phyloP scores from a whole-genome alignment of 2,329 filamentous ascomycete species.

The Stemphylium vesicarium region DNA sequence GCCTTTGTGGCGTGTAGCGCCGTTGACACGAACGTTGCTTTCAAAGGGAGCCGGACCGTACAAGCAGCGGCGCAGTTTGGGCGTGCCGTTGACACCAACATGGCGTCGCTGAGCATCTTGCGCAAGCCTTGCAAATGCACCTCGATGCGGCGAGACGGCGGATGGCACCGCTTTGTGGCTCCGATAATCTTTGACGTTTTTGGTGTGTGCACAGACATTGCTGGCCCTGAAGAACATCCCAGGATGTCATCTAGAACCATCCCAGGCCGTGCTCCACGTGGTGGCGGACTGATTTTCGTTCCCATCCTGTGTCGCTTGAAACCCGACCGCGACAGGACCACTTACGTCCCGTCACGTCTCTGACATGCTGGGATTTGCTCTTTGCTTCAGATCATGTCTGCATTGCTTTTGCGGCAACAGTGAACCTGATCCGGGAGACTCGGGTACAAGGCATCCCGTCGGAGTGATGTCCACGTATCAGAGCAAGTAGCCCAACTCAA shows the following conservation, averaged over 20 bases:
- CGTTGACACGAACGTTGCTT: not conserved
- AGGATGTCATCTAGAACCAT: not conserved
- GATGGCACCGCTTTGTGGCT: constrained; percentile 23
- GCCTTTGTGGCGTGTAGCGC: not conserved
- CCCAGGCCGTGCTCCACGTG: constrained; percentile 27
- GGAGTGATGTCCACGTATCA: constrained; percentile 12
- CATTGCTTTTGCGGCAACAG: constrained; percentile 2
- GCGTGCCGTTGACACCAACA: constrained; percentile 8
- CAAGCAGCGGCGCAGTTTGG: constrained; percentile 13
- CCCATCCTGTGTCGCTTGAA: constrained; percentile 16
- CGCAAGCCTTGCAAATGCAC: constrained; percentile 15
- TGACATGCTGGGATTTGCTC: constrained; percentile 1
- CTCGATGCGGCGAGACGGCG: constrained; percentile 12
- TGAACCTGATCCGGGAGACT: not conserved
- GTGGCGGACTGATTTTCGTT: constrained; percentile 20
- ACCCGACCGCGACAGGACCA: constrained; percentile 20
- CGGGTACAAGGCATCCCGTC: not conserved
- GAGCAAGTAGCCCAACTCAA: constrained; percentile 3
- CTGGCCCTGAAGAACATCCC: constrained; percentile 10
- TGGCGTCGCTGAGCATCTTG: constrained; percentile 8
- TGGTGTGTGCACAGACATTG: constrained; percentile 22
- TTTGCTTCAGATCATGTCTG: not conserved
- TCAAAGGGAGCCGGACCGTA: constrained; percentile 11
- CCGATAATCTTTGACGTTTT: constrained; percentile 20
- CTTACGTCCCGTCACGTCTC: constrained; percentile 1